Evolutionary conservation across 2,329 filamentous ascomycete species (phyloP).

Genomic region (Dactylellina haptotyla): DNA sequence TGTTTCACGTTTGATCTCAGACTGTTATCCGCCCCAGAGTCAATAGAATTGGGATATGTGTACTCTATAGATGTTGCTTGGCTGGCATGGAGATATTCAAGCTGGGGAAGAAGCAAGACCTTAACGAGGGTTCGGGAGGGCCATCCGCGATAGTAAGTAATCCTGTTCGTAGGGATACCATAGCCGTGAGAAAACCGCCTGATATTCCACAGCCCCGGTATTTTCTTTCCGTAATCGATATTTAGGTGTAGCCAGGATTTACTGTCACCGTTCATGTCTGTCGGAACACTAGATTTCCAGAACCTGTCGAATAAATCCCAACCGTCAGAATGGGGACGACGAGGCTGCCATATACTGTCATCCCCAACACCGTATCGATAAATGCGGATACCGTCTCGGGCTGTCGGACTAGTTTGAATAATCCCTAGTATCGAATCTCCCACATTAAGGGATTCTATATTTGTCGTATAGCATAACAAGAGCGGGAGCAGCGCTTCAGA

Average conservation of each 20-base stretch:
- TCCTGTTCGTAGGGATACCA: neutral
- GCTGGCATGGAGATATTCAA: neutral
- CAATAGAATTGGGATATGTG: neutral
- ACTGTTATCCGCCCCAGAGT: too few species aligned
- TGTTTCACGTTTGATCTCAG: constrained; percentile 17
- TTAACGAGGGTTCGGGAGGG: too few species aligned
- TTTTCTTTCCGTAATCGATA: neutral
- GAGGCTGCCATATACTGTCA: neutral
- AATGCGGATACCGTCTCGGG: constrained; percentile 7
- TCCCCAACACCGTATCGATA: neutral
- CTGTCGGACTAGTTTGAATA: constrained; percentile 1
- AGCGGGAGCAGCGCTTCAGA: constrained; percentile 25
- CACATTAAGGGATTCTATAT: constrained; percentile 11
- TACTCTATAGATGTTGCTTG: neutral
- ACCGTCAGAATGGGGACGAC: neutral
- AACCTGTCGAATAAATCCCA: neutral
- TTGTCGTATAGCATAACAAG: constrained; percentile 10
- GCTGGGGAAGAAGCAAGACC: constrained; percentile 16
- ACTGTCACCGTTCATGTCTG: too few species aligned
- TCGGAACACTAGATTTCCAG: neutral
- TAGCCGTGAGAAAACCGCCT: constrained; percentile 11
- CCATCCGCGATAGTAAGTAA: too few species aligned
- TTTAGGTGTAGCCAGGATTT: constrained; percentile 11
- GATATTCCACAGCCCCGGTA: constrained; percentile 10
- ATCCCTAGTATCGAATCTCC: neutral